Evolutionary conservation across 768 basidiomycete species (phyloP), one percentile per base, ranked within the genome.

Genomic region (Trametes maxima): DNA sequence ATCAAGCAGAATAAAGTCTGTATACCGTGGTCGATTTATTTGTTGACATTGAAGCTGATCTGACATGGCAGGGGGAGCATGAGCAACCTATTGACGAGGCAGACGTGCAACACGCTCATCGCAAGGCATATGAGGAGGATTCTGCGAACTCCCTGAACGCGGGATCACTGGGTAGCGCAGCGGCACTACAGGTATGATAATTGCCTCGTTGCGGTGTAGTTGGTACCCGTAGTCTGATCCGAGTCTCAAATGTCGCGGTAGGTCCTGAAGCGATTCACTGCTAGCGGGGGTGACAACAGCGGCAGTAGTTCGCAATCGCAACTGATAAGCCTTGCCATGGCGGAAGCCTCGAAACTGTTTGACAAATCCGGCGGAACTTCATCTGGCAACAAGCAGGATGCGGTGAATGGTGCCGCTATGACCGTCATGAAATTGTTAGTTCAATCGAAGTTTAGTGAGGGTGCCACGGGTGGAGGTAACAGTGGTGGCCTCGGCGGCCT

Each of bases 321-420:
- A 72, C 76, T 95, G 60, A 86, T 96, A 74, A 89, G 89, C 68
- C 74, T 93, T 73, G 94, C 94, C 4, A 93, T 96, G 92, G 84
- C 85, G 0, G 88, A 95, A 66, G 89, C 86, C 0, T 77, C 82
- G 16, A 89, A 91, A 70, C 74, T 92, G 50, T 90, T 94, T 66
- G 90, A 92, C 67, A 75, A 81, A 64, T 79, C 82, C 24, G 89
- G 88, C 19, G 85, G 85, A 8, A 80, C 83, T 3, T 77, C 85
- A 4, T 80, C 83, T 12, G 86, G 88, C 11, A 81, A 81, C 70
- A 92, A 91, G 76, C 93, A 95, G 68, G 91, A 94, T 68, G 87
- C 87, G 10, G 85, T 95, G 69, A 92, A 90, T 59, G 83, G 89
- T 13, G 94, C 94, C 46, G 92, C 88, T 3, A 87, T 88, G 85